Percentiles rank a stretch among this genome's conserved stretches.
Evolutionary conservation across 371 early-diverging fungal genomes (phyloP).

Genomic region (Mucor irregularis): DNA sequence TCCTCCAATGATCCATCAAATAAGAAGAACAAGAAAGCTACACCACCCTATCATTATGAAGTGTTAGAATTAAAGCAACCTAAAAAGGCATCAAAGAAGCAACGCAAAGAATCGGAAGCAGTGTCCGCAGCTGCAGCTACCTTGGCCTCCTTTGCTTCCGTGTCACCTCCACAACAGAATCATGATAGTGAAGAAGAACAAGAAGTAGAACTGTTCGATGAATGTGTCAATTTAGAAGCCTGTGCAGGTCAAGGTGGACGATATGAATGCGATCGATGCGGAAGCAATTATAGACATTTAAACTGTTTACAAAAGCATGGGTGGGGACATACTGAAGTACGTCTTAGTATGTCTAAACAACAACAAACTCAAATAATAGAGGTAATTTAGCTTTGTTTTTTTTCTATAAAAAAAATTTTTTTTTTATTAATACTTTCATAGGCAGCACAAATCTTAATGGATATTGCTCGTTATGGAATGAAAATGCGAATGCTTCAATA

Average conservation of each 20-base stretch:
- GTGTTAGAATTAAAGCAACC: conserved; percentile 27
- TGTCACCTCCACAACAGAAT: conserved; percentile 5
- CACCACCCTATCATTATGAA: conserved; percentile 29
- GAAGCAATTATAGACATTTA: conserved; percentile 30
- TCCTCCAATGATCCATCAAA: background rate
- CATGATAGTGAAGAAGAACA: conserved; percentile 4
- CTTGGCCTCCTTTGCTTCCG: conserved; percentile 42
- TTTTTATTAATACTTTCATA: conserved; percentile 12
- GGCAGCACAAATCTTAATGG: conserved; percentile 58
- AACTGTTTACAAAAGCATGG: conserved; percentile 42
- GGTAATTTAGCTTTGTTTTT: conserved; percentile 24
- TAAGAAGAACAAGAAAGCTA: conserved; percentile 11
- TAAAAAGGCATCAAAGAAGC: conserved; percentile 18
- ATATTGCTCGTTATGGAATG: conserved; percentile 51
- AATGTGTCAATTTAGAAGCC: conserved; percentile 29
- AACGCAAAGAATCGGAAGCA: conserved; percentile 30
- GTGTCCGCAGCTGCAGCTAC: conserved; percentile 48
- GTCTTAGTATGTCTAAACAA: conserved; percentile 32
- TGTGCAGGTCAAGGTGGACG: conserved; percentile 31
- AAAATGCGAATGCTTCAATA: conserved; percentile 28
- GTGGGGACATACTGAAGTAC: conserved; percentile 31
- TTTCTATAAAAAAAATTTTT: conserved; percentile 5
- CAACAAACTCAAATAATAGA: conserved; percentile 51
- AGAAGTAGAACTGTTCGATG: conserved; percentile 13
- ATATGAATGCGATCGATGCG: conserved; percentile 38